phyloP scores from a whole-genome alignment of 2,329 filamentous ascomycete genomes.

The Cladophialophora immunda region DNA sequence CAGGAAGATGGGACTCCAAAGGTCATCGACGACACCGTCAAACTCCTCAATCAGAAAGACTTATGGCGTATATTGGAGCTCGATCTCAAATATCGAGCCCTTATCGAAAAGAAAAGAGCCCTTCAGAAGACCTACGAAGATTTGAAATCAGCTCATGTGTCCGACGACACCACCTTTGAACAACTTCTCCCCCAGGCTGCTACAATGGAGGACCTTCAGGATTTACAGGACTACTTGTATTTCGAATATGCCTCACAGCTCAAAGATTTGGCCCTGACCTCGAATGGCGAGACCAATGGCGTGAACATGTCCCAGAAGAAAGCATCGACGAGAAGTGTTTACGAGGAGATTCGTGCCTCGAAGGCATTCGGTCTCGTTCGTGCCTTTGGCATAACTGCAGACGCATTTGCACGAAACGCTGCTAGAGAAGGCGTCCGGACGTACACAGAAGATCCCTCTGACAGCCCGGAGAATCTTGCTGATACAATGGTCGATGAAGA shows the following conservation, averaged over 20 bases:
- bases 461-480: slow-evolving; percentile 84
- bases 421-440: slow-evolving; percentile 79
- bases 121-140: slow-evolving; percentile 81
- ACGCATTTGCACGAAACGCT: slow-evolving; percentile 87
- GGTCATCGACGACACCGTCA: slow-evolving; percentile 79
- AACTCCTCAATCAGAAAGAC: slow-evolving; percentile 89
- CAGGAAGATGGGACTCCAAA: slow-evolving; percentile 74
- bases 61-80: slow-evolving; percentile 94
- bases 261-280: slow-evolving; percentile 76
- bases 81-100: slow-evolving; percentile 92
- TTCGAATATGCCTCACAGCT: slow-evolving; percentile 89
- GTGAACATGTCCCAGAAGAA: slow-evolving; percentile 80
- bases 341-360: slow-evolving; percentile 83
- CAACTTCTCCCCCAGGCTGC: slow-evolving; percentile 81
- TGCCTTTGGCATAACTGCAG: slow-evolving; percentile 88
- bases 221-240: slow-evolving; percentile 94
- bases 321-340: slow-evolving; percentile 80
- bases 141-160: slow-evolving; percentile 70
- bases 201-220: slow-evolving; percentile 94
- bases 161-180: slow-evolving; percentile 79
- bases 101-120: slow-evolving; percentile 89
- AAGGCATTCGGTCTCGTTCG: slow-evolving; percentile 83
- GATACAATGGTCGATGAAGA: slow-evolving; percentile 77
- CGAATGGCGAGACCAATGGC: slow-evolving; percentile 65
- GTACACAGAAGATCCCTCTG: slow-evolving; percentile 83